Percentiles rank a stretch among this genome's conserved stretches.
Conservation (phyloP, 768 basidiomycete species). For the Calocybe cyanea region DNA sequence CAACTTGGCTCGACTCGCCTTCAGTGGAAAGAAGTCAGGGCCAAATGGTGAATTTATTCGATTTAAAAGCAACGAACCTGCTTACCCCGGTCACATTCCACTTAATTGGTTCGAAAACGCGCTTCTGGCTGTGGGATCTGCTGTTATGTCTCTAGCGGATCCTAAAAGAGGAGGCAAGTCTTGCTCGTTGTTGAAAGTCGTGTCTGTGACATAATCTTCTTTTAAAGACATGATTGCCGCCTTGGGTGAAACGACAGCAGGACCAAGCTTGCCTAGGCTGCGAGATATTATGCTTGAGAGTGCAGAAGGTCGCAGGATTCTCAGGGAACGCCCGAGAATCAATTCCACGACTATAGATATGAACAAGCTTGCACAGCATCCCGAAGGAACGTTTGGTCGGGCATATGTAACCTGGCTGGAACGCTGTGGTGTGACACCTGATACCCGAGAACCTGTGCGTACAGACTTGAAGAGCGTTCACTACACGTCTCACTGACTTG, state of each 20-base stretch:
- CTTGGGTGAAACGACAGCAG: slow-evolving; percentile 89
- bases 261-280: slow-evolving; percentile 68
- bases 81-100: slow-evolving; percentile 79
- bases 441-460: slow-evolving; percentile 84
- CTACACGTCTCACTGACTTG: slow-evolving; percentile 6
- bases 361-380: slow-evolving; percentile 56
- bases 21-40: background rate
- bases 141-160: slow-evolving; percentile 74
- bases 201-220: too few species aligned
- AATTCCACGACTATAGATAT: slow-evolving; percentile 76
- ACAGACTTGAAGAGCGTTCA: background rate
- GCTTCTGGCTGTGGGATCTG: slow-evolving; percentile 83
- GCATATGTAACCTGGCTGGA: slow-evolving; percentile 91
- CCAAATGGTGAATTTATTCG: slow-evolving; percentile 4
- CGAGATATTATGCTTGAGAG: slow-evolving; percentile 76
- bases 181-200: background rate
- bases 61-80: slow-evolving; percentile 34
- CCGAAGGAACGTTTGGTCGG: slow-evolving; percentile 79
- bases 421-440: slow-evolving; percentile 84
- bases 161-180: slow-evolving; percentile 80
- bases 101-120: slow-evolving; percentile 80
- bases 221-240: slow-evolving; percentile 89
- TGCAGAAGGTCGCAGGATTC: slow-evolving; percentile 78
- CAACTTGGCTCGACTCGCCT: background rate
- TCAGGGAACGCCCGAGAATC: slow-evolving; percentile 81